Conservation (phyloP, 2,329 filamentous ascomycete genomes). For the Coleophoma crateriformis region DNA sequence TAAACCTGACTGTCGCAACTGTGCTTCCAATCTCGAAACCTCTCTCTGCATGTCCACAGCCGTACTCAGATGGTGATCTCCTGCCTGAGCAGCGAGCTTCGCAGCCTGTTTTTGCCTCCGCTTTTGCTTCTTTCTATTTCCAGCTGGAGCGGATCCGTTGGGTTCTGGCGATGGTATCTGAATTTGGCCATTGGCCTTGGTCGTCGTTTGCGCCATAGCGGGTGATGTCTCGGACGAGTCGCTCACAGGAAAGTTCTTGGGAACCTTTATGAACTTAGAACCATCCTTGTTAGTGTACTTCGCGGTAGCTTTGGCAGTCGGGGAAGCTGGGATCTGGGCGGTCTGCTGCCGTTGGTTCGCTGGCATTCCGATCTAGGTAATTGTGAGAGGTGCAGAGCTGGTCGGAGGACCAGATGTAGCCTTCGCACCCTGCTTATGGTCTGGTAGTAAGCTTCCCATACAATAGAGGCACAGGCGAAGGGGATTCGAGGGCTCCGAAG, state of each 20-base stretch:
- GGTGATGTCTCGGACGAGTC: conserved; percentile 51
- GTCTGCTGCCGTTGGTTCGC: conserved; percentile 47
- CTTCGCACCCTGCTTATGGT: conserved; percentile 16
- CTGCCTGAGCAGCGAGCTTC: conserved; percentile 23
- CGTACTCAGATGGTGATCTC: conserved; percentile 6
- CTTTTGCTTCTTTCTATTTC: conserved; percentile 95
- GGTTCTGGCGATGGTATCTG: conserved; percentile 18
- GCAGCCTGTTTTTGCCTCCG: conserved; percentile 67
- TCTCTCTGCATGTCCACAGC: conserved; percentile 10
- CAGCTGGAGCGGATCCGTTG: conserved; percentile 37
- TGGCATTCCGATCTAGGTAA: conserved; percentile 36
- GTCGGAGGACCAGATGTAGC: conserved; percentile 14
- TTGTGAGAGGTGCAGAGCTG: conserved; percentile 5
- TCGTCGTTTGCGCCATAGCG: conserved; percentile 25
- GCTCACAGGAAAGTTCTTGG: conserved; percentile 42
- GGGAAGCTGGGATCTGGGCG: conserved; percentile 43
- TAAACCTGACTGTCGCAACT: conserved; percentile 20
- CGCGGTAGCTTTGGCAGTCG: conserved; percentile 45
- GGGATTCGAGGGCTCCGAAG: conserved; percentile 3
- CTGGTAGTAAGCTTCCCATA: background rate
- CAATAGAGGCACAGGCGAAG: conserved; percentile 3
- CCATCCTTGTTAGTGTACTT: conserved; percentile 66
- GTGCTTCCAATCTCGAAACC: conserved; percentile 21
- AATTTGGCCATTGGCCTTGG: conserved; percentile 23
- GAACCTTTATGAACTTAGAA: conserved; percentile 63